Base-by-base conservation (phyloP, 73 alveolate genomes). In the Paramecium octaurelia region DNA sequence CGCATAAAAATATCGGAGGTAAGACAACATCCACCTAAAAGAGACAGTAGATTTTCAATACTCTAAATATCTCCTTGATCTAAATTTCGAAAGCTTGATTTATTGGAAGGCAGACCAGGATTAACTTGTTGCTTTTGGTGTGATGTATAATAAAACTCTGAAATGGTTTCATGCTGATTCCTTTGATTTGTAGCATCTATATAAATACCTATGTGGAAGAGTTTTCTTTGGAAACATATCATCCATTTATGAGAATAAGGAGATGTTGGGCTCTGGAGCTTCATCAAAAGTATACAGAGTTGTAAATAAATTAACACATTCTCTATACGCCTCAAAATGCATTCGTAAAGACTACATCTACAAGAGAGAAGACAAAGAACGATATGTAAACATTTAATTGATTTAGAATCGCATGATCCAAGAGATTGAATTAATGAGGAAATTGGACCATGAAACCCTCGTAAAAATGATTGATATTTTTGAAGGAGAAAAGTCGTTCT, bases 271-370 rank as follows among this genome's bases (percentile, higher is more conserved):
- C 3, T 80, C 75, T 18, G 91, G 91, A 1, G 91, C 75, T 12
- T 80, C 91, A 10, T 80, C 76, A 20, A 80, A 80, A 42, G 91
- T 80, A 35, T 80, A 80, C 24, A 44, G 43, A 46, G 91, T 80
- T 2, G 0, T 14, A 3, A 80, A 80, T 35, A 42, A 24, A 80
- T 20, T 80, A 21, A 44, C 76, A 18, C 31, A 46, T 40, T 1
- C 1, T 4, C 12, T 20, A 20, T 80, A 16, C 46, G 91, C 91
- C 4, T 80, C 91, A 8, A 80, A 80, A 80, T 80, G 91, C 20
- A 80, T 80, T 80, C 70, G 75, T 42, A 80, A 80, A 80, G 91
- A 80, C 48, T 80, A 80, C 35, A 80, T 80, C 8, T 80, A 38
- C 23, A 80, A 80, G 38, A 59, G 91, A 80, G 31, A 23, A 80